Evolutionary conservation across 768 basidiomycete genomes (phyloP), one percentile per base, ranked within the genome.

Genomic region (Paxillus involutus): DNA sequence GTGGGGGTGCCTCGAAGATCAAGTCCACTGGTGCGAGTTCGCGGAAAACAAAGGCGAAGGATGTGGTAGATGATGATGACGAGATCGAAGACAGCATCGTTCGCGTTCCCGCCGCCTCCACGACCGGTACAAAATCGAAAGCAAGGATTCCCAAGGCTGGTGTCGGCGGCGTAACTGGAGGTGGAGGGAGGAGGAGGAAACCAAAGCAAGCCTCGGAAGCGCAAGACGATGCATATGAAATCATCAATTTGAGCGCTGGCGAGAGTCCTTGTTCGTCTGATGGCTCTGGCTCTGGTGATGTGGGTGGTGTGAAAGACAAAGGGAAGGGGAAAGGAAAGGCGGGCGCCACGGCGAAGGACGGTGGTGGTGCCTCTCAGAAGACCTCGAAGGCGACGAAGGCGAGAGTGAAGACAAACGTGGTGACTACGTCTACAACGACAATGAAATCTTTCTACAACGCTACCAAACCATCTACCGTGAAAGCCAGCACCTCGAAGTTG

Each of bases 181-280:
- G n/a, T 13, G 9, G 33, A 39, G 46, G 54, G 43, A 6, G 60
- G 42, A 54, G 64, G 47, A 61, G 61, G 45, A 65, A 56, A 17
- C 55, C 53, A 45, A 67, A 62, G 36, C 61, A 64, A 2, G 53
- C 33, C 2, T 57, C 65, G 24, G 64, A 67, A 43, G 63, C 58
- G 6, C 67, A 67, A 53, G 57, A 69, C 12, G 65, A 64, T 14
- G 64, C 50, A n/a, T 67, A 68, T 24, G 67, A 69, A 37, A 56
- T 33, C 29, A 41, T 68, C 30, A 52, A 68, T 46, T 37, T 69
- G 52, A 67, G 63, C 51, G 63, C 58, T 33, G 60, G 58, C 10
- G 64, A 59, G 39, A 60, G 64, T 49, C 46, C 51, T 3, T 65
- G 59, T 44, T 60, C 63, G 3, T 59, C 61, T 41, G 56, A 65